Evolutionary conservation across 805 yeast species (phyloP).

Genomic region (Scheffersomyces coipomensis): DNA sequence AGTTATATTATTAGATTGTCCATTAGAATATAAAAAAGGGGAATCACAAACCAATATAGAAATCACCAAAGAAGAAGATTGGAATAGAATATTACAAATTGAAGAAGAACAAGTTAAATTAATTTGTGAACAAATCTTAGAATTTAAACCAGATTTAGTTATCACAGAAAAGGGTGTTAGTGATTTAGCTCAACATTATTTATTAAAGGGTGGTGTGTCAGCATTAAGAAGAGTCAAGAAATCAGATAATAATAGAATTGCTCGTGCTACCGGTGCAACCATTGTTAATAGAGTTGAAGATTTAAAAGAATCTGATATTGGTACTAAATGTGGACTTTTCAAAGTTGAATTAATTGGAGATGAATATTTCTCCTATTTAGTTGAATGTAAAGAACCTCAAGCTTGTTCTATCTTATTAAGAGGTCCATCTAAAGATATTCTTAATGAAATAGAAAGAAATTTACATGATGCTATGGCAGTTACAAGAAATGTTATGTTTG

Average conservation of each 20-base stretch:
- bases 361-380: constrained; percentile 87
- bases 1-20: constrained; percentile 87
- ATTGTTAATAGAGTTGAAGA: constrained; percentile 96
- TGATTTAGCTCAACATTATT: constrained; percentile 94
- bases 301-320: constrained; percentile 85
- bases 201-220: constrained; percentile 89
- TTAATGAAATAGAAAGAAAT: constrained; percentile 95
- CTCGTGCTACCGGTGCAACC: constrained; percentile 97
- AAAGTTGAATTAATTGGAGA: constrained; percentile 95
- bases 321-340: constrained; percentile 85
- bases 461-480: constrained; percentile 99
- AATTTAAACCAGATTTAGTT: constrained; percentile 88
- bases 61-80: constrained; percentile 92
- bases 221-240: constrained; percentile 93
- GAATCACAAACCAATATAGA: constrained; percentile 98
- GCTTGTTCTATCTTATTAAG: constrained; percentile 93
- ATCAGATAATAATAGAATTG: constrained; percentile 92
- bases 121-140: constrained; percentile 81
- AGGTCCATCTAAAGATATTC: constrained; percentile 95
- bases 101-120: constrained; percentile 95
- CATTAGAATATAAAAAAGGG: constrained; percentile 97
- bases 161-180: constrained; percentile 98
- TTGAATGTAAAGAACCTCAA: constrained; percentile 77
- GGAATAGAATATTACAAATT: constrained; percentile 91
- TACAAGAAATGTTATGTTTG: constrained; percentile 89